Conservation (phyloP, 2,329 filamentous ascomycete genomes). For the Alternaria angustiovoidea region DNA sequence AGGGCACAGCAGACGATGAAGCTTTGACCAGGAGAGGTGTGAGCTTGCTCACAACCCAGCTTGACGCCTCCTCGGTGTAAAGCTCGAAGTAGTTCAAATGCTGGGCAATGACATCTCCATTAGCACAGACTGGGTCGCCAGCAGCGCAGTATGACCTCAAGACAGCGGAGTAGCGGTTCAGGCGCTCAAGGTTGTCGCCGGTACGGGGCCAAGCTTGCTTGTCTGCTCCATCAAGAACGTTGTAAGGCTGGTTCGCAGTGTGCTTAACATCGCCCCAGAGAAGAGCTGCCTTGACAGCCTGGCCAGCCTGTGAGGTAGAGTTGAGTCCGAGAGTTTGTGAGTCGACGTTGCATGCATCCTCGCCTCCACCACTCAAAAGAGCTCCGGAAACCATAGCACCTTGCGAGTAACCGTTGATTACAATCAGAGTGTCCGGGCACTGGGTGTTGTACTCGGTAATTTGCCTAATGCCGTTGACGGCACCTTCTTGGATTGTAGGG, state of each 20-base stretch:
- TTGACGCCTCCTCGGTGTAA: conserved; percentile 10
- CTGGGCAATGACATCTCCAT: background rate
- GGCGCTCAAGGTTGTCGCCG: conserved; percentile 8
- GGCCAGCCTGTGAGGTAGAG: conserved; percentile 3
- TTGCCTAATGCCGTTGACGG: conserved; percentile 11
- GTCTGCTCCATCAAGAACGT: conserved; percentile 15
- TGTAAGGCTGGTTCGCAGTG: conserved; percentile 13
- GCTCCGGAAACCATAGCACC: conserved; percentile 13
- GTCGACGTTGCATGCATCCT: conserved; percentile 11
- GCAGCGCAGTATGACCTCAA: conserved; percentile 16
- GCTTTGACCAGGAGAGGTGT: conserved; percentile 9
- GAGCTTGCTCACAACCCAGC: conserved; percentile 14
- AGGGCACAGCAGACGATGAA: conserved; percentile 1
- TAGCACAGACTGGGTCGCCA: conserved; percentile 11
- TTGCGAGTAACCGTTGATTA: conserved; percentile 15
- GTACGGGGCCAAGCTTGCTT: conserved; percentile 15
- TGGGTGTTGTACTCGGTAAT: conserved; percentile 17
- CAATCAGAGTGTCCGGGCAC: conserved; percentile 10
- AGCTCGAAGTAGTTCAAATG: conserved; percentile 17
- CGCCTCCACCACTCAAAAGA: conserved; percentile 13
- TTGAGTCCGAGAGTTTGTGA: conserved; percentile 6
- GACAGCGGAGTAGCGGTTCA: conserved; percentile 7
- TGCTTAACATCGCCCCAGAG: conserved; percentile 16
- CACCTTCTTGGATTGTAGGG: conserved; percentile 15
- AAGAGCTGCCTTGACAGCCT: conserved; percentile 13